phyloP scores from a whole-genome alignment of 192 early-diverging fungal species.

The Borealophlyctis nickersoniae region DNA sequence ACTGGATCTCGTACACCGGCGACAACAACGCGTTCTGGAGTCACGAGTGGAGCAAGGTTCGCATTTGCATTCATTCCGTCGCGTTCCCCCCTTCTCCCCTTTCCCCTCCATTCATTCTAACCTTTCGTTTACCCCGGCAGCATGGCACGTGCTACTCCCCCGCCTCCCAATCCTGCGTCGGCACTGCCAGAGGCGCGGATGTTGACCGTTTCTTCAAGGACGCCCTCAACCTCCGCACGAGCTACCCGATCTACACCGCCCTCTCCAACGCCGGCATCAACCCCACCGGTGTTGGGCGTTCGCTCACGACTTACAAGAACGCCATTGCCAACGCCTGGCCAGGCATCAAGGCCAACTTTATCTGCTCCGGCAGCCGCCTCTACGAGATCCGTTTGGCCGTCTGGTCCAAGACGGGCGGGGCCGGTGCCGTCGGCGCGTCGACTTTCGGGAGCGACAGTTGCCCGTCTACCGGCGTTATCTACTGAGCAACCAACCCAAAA shows the following conservation, averaged over 20 bases:
- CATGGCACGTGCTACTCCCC: background rate
- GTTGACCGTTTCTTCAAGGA: background rate
- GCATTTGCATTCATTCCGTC: no score
- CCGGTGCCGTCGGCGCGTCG: background rate
- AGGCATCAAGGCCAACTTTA: background rate
- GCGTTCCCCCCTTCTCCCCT: no score
- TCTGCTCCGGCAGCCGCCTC: background rate
- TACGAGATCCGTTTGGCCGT: background rate
- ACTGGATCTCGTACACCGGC: background rate
- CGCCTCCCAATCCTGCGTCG: background rate
- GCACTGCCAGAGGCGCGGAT: background rate
- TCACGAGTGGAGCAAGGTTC: background rate
- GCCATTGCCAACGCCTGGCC: background rate
- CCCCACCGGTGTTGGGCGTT: background rate
- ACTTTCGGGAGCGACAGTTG: background rate
- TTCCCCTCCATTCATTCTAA: no score
- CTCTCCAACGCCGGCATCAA: background rate
- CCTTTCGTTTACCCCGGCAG: no score
- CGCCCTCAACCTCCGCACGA: background rate
- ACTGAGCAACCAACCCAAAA: no score
- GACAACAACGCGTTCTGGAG: background rate
- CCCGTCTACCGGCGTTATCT: background rate
- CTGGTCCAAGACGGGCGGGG: background rate
- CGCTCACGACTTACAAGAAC: background rate
- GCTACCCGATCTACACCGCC: background rate